Conservation (phyloP, 257 asterid species). For the Avicennia marina region DNA sequence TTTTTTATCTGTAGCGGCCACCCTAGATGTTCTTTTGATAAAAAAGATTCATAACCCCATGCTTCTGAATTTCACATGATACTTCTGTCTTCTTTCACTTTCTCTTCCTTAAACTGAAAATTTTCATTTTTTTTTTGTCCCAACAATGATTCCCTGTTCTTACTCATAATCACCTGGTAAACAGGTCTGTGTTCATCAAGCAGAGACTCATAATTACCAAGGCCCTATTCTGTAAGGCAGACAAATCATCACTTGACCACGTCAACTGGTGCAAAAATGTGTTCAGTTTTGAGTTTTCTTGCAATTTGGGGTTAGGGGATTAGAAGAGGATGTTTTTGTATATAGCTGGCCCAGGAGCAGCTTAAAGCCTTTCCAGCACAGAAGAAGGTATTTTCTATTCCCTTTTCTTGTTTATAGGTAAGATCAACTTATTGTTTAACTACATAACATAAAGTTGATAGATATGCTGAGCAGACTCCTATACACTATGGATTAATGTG, state of each 20-base stretch:
- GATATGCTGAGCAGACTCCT: neutral
- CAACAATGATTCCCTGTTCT: neutral
- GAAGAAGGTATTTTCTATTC: conserved; percentile 47
- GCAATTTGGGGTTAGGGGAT: conserved; percentile 53
- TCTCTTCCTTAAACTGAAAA: conserved; percentile 21
- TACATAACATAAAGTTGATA: neutral
- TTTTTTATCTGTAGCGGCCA: conserved; percentile 43
- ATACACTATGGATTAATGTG: no score
- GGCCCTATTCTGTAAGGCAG: conserved; percentile 71
- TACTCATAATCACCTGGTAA: conserved; percentile 12
- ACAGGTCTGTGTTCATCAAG: conserved; percentile 67
- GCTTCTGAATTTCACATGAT: conserved; percentile 22
- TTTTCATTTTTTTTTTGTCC: neutral
- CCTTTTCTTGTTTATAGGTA: neutral
- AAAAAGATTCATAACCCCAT: conserved; percentile 23
- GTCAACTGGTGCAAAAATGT: conserved; percentile 57
- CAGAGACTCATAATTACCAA: conserved; percentile 64
- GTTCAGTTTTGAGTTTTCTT: neutral
- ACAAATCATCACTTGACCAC: conserved; percentile 64
- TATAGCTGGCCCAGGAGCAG: conserved; percentile 85
- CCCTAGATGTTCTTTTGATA: conserved; percentile 25
- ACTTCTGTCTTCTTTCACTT: conserved; percentile 24
- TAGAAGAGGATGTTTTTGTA: conserved; percentile 77
- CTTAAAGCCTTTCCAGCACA: conserved; percentile 74
- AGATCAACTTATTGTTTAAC: neutral